These are phyloP conservation scores for Carex pumila DNA, from an alignment of 176 grass and related monocot species.

Conservation along the genomic window DNA sequence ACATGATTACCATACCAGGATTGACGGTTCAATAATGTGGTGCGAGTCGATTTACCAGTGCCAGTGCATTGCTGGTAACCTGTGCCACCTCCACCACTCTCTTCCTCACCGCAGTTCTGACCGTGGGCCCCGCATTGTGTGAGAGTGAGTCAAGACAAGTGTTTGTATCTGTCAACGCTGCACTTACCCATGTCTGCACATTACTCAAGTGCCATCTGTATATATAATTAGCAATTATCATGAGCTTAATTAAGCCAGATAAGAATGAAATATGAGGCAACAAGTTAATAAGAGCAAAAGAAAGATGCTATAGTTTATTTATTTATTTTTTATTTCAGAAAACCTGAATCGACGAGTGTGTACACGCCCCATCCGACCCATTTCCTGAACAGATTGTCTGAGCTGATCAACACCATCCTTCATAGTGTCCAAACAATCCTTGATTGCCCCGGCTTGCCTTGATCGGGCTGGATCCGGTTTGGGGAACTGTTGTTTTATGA, in stretches of 20 bases:
- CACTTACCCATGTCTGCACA: constrained; percentile 30
- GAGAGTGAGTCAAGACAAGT: constrained; percentile 26
- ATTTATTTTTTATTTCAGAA: no score
- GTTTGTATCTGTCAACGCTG: constrained; percentile 24
- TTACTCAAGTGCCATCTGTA: constrained; percentile 19
- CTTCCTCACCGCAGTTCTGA: constrained; percentile 14
- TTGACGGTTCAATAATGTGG: constrained; percentile 3
- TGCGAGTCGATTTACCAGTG: constrained; percentile 25
- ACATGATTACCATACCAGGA: no score
- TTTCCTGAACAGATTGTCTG: constrained; percentile 2
- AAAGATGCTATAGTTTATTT: not conserved
- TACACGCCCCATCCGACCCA: constrained; percentile 19
- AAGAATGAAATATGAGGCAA: not conserved
- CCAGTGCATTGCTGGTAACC: constrained; percentile 27
- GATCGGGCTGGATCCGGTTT: constrained; percentile 6
- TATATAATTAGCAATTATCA: not conserved
- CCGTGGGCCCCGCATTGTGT: not conserved
- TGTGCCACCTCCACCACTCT: constrained; percentile 29
- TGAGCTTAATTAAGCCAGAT: not conserved
- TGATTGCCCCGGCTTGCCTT: constrained; percentile 17
- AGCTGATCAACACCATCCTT: constrained; percentile 17
- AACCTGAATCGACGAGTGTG: constrained; percentile 13
- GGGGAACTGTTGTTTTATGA: not conserved
- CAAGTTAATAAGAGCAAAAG: not conserved
- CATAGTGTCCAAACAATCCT: constrained; percentile 28